phyloP scores from a whole-genome alignment of 108 stramenopile genomes.

The Cyclotella baltica region DNA sequence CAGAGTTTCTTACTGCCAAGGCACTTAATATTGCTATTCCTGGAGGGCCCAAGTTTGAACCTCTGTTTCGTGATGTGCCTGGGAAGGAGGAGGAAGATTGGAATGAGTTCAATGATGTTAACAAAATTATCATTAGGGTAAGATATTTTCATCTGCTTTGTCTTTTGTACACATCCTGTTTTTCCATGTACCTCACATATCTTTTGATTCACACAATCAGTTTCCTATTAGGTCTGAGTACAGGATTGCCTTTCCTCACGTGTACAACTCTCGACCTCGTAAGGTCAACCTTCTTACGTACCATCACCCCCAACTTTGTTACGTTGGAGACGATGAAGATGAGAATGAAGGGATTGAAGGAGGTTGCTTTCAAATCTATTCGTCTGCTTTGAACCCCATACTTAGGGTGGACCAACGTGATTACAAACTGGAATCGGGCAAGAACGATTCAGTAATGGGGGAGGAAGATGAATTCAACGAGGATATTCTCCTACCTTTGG shows the following conservation, averaged over 20 bases:
- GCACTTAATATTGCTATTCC: conserved; percentile 98
- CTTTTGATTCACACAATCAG: too few relatives aligned
- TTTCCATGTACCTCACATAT: too few relatives aligned
- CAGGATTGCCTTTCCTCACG: conserved; percentile 95
- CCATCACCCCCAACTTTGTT: conserved; percentile 93
- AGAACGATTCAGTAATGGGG: conserved; percentile 57
- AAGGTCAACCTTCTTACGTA: conserved; percentile 88
- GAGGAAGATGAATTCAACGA: conserved; percentile 81
- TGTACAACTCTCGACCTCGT: conserved; percentile 98
- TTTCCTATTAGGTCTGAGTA: conserved; percentile 98
- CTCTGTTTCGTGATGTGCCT: conserved; percentile 95
- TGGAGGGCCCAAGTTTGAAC: conserved; percentile 99
- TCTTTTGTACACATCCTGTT: too few relatives aligned
- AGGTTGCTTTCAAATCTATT: conserved; percentile 70
- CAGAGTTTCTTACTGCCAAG: conserved; percentile 97
- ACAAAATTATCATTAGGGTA: conserved; percentile 93
- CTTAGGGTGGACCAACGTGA: conserved; percentile 73
- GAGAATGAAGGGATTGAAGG: conserved; percentile 58
- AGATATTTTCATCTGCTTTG: neutral
- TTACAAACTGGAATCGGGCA: conserved; percentile 46
- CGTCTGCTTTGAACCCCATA: conserved; percentile 93
- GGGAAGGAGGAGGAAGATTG: conserved; percentile 97
- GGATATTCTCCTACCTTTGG: conserved; percentile 75
- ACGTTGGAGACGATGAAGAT: conserved; percentile 86
- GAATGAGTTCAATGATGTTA: conserved; percentile 99